Base-by-base conservation (phyloP, 192 early-diverging fungal species). In the Podochytrium sp. region DNA sequence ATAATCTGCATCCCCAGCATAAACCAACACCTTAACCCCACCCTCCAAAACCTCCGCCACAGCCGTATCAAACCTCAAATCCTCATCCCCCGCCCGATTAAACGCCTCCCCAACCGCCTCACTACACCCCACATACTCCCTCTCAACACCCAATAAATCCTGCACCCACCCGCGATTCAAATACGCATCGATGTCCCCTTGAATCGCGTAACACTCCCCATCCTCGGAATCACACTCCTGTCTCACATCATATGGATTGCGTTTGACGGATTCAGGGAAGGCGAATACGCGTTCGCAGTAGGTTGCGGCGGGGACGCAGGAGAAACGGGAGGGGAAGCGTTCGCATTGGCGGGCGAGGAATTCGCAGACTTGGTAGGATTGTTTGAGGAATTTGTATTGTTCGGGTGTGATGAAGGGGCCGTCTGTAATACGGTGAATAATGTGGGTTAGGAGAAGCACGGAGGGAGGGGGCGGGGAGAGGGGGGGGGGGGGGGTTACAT, bases 181-280 rank as follows among this genome's bases (percentile, higher is more conserved):
- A 41, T 87, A 90, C 20, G 61, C 37, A 16, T 77, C 79, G 60
- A 80, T 73, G 72, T 80, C 79, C 27, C 50, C 65, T 7, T 79
- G n/a, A 53, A 80, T 80, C n/a, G 67, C 37, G 41, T 80, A 97
- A 85, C 95, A 97, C 10, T 93, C 83, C 58, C 80, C 79, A 71
- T 82, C 87, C 53, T 83, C 85, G 29, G 81, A 23, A 53, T 63
- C 60, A 34, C 72, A 74, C 29, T 34, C 16, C 61, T 53, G 37
- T 5, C 95, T 90, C 23, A 97, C 89, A 75, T 97, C 95, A 78
- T 95, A 97, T 37, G 88, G 86, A 76, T 96, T 96, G 75, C 84
- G 83, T 16, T 91, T 91, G 7, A 92, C 86, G 64, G 83, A 78
- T 71, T 91, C 87, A 2, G 90, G 90, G 27, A 77, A 65, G 27